A percentile compares a stretch with the other conserved stretches of the same genome.
These are phyloP conservation scores for Solanum paucissectum DNA, from an alignment of 257 asterid species.

Conservation along the genomic window DNA sequence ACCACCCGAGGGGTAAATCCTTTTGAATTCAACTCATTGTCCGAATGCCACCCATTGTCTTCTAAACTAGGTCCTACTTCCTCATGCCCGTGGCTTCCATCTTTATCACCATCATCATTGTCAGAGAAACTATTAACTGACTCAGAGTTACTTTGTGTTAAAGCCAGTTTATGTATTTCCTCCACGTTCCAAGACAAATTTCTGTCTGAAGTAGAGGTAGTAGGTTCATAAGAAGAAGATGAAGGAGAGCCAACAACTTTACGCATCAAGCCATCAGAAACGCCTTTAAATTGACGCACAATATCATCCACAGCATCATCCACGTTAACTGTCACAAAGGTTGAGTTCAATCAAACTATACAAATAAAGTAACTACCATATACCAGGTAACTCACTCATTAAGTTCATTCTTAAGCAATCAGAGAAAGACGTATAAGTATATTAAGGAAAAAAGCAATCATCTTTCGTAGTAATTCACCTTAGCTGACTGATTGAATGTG, in stretches of 20 bases:
- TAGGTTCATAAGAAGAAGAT: conserved; percentile 31
- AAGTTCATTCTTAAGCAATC: not conserved
- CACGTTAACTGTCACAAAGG: conserved; percentile 55
- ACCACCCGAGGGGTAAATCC: conserved; percentile 40
- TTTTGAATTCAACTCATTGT: conserved; percentile 52
- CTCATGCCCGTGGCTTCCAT: conserved; percentile 37
- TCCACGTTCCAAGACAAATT: conserved; percentile 63
- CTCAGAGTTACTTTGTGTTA: conserved; percentile 45
- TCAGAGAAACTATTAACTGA: conserved; percentile 74
- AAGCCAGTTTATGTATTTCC: conserved; percentile 44
- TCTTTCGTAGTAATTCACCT: not conserved
- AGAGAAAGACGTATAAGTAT: not conserved
- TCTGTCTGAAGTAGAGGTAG: conserved; percentile 35
- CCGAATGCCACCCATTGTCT: conserved; percentile 55
- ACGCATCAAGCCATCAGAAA: conserved; percentile 73
- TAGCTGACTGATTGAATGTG: not conserved
- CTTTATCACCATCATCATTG: conserved; percentile 69
- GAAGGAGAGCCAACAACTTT: conserved; percentile 64
- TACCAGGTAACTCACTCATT: not conserved
- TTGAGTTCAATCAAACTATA: not conserved
- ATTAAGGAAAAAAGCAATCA: not conserved
- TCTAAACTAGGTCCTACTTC: conserved; percentile 33
- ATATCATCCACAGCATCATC: conserved; percentile 99
- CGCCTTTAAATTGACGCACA: conserved; percentile 96
- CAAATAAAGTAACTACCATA: not conserved